These are phyloP conservation scores for Fusarium redolens DNA, from an alignment of 2,329 filamentous ascomycete species.

Conservation along the genomic window DNA sequence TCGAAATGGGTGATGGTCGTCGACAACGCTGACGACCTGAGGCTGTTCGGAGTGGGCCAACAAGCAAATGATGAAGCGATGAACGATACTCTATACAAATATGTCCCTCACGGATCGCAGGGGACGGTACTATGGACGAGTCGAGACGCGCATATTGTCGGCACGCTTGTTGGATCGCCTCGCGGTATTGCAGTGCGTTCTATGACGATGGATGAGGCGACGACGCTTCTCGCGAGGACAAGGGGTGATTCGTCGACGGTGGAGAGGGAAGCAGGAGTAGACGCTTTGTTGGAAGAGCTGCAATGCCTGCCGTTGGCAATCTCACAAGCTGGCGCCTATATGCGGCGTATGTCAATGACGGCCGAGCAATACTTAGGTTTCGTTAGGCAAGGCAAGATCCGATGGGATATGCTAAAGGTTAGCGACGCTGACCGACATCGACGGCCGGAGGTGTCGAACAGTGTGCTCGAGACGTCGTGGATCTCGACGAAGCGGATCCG, in stretches of 20 bases:
- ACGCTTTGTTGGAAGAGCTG: background rate
- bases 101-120: background rate
- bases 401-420: too few species aligned
- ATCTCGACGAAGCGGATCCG: too few species aligned
- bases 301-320: too few species aligned
- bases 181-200: background rate
- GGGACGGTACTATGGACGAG: too few species aligned
- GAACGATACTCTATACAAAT: rapidly evolving
- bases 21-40: conserved; percentile 18
- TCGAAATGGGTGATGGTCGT: conserved; percentile 12
- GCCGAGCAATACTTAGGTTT: background rate
- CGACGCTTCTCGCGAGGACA: too few species aligned
- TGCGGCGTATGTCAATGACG: too few species aligned
- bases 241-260: background rate
- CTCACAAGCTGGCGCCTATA: too few species aligned
- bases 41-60: background rate
- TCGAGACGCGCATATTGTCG: too few species aligned
- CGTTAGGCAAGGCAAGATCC: background rate
- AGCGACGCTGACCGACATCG: too few species aligned
- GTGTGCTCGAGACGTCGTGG: too few species aligned
- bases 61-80: background rate
- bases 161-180: background rate
- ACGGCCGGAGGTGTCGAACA: too few species aligned
- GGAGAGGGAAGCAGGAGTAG: background rate
- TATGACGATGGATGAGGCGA: background rate